A percentile compares a stretch with the other conserved stretches of the same genome.
Evolutionary conservation across 108 stramenopile genomes (phyloP).

Genomic region (Cylindrotheca fusiformis): DNA sequence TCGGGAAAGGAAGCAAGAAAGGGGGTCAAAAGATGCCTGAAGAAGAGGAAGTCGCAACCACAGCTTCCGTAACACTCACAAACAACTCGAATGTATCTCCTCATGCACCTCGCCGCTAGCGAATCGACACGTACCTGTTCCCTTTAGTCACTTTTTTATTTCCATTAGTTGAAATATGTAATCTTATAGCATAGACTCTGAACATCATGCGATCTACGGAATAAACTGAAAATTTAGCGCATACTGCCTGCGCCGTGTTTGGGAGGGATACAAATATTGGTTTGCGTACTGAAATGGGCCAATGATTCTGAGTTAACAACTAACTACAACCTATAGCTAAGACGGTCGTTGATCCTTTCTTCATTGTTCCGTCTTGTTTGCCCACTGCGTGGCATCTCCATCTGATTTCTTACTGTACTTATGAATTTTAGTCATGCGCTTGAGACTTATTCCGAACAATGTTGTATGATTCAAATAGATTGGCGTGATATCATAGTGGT

Average conservation of each 20-base stretch:
- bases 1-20: constrained; percentile 41
- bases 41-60: constrained; percentile 56
- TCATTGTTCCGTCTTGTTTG: too few relatives aligned
- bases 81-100: constrained; percentile 42
- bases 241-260: too few relatives aligned
- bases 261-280: too few relatives aligned
- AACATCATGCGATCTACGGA: too few relatives aligned
- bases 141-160: neutral
- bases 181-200: too few relatives aligned
- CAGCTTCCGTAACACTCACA: constrained; percentile 68
- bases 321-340: too few relatives aligned
- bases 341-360: too few relatives aligned
- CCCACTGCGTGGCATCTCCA: too few relatives aligned
- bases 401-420: constrained; percentile 8
- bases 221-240: too few relatives aligned
- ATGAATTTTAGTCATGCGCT: constrained; percentile 18
- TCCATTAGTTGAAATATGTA: neutral
- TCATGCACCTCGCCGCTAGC: constrained; percentile 24
- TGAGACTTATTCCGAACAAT: neutral
- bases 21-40: constrained; percentile 40
- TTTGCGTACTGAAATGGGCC: too few relatives aligned
- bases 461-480: constrained; percentile 14
- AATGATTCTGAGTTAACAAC: too few relatives aligned
- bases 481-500: constrained; percentile 24
- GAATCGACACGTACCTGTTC: too few relatives aligned